Percentiles rank a stretch among this genome's conserved stretches.
Evolutionary conservation across 345 rosid species (phyloP).

Genomic region (Linum usitatissimum): DNA sequence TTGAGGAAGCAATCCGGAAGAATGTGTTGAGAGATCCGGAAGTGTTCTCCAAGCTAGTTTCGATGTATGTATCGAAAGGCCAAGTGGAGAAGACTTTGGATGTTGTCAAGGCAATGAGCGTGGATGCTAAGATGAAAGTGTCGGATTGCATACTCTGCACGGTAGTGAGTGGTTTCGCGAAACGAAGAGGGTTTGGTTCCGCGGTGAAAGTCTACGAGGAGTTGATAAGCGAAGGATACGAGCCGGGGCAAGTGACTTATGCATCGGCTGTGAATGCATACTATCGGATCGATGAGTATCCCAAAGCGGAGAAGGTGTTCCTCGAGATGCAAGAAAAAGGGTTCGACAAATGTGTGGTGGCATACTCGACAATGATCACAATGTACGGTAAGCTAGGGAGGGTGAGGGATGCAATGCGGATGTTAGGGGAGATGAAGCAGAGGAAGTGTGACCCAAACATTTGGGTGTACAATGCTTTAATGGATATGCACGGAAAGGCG

Average conservation of each 20-base stretch:
- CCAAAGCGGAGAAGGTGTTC: constrained; percentile 52
- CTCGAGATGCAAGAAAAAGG: constrained; percentile 62
- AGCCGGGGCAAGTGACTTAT: constrained; percentile 85
- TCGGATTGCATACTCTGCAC: constrained; percentile 74
- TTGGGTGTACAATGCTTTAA: constrained; percentile 69
- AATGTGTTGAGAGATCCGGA: constrained; percentile 52
- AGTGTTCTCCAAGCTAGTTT: constrained; percentile 53
- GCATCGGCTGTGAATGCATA: constrained; percentile 62
- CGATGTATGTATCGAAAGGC: constrained; percentile 60
- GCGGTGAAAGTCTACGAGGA: constrained; percentile 44
- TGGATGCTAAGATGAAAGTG: constrained; percentile 28
- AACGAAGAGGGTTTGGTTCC: constrained; percentile 46
- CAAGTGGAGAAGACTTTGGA: constrained; percentile 46
- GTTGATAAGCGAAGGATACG: constrained; percentile 36
- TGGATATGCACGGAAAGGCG: constrained; percentile 78
- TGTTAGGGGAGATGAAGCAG: constrained; percentile 69
- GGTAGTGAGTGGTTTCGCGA: constrained; percentile 55
- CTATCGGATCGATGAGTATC: constrained; percentile 40
- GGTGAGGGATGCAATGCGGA: constrained; percentile 51
- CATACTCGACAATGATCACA: constrained; percentile 64
- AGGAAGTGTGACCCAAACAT: constrained; percentile 65
- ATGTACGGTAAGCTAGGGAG: constrained; percentile 70
- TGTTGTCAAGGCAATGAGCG: constrained; percentile 46
- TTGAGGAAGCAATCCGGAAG: constrained; percentile 50
- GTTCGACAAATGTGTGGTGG: constrained; percentile 64